Conservation (phyloP, 768 basidiomycete genomes). For the Mycena albidolilacea region DNA sequence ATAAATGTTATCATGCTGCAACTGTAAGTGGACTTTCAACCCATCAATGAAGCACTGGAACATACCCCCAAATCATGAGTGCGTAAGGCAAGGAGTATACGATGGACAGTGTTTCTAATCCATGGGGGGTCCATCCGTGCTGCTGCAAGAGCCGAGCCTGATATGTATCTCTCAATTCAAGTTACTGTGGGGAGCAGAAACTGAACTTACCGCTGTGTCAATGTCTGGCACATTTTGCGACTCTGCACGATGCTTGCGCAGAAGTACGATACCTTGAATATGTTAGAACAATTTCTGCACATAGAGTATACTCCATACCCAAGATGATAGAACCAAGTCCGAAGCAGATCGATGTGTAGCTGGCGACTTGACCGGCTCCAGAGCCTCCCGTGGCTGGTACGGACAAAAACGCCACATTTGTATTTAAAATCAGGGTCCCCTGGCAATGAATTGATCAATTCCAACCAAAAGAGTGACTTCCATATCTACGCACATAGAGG, state of each 20-base stretch:
- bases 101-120: slow-evolving; percentile 1
- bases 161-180: neutral
- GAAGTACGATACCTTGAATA: neutral
- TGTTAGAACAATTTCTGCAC: neutral
- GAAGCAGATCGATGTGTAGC: slow-evolving; percentile 14
- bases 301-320: neutral
- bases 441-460: neutral
- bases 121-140: neutral
- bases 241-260: neutral
- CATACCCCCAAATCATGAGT: slow-evolving; percentile 13
- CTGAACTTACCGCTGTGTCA: neutral
- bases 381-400: neutral
- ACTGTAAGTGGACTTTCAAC: neutral
- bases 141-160: neutral
- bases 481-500: neutral
- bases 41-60: neutral
- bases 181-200: neutral
- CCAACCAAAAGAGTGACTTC: neutral
- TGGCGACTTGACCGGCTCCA: neutral
- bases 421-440: slow-evolving; percentile 19
- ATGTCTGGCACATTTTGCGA: neutral
- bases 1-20: neutral
- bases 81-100: slow-evolving; percentile 10
- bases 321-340: slow-evolving; percentile 11
- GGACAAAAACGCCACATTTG: slow-evolving; percentile 15